phyloP scores from a whole-genome alignment of 148 eudicot species.

The Polygonum aviculare region DNA sequence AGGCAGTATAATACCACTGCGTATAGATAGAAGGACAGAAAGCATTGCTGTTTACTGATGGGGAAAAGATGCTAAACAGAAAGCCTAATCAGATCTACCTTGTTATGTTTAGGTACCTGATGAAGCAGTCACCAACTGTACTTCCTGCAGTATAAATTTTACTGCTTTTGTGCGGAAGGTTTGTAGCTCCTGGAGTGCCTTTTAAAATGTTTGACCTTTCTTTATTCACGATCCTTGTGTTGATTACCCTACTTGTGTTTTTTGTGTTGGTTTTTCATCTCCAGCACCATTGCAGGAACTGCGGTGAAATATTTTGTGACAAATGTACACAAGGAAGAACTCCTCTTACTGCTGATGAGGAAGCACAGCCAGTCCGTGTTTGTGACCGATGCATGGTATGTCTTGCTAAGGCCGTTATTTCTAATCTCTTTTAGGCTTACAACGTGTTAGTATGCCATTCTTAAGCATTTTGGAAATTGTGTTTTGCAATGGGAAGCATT shows the following conservation, averaged over 20 bases:
- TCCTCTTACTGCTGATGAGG: constrained; percentile 61
- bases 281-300: constrained; percentile 98
- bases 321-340: constrained; percentile 97
- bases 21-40: not conserved
- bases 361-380: constrained; percentile 77
- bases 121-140: constrained; percentile 76
- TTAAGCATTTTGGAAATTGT: not conserved
- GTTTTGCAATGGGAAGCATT: not conserved
- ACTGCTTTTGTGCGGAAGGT: constrained; percentile 82
- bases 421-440: not conserved
- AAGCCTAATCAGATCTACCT: not conserved
- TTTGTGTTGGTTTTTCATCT: not conserved
- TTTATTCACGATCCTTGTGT: not conserved
- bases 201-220: not conserved
- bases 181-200: not conserved
- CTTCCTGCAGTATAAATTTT: constrained; percentile 58
- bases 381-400: constrained; percentile 94
- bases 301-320: constrained; percentile 93
- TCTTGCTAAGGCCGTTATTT: not conserved
- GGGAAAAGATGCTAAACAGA: not conserved
- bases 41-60: not conserved
- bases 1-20: not conserved
- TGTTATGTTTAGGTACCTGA: constrained; percentile 68
- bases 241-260: not conserved
- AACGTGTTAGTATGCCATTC: not conserved